phyloP scores from a whole-genome alignment of 192 early-diverging fungal species.

The Coemansia sp. region DNA sequence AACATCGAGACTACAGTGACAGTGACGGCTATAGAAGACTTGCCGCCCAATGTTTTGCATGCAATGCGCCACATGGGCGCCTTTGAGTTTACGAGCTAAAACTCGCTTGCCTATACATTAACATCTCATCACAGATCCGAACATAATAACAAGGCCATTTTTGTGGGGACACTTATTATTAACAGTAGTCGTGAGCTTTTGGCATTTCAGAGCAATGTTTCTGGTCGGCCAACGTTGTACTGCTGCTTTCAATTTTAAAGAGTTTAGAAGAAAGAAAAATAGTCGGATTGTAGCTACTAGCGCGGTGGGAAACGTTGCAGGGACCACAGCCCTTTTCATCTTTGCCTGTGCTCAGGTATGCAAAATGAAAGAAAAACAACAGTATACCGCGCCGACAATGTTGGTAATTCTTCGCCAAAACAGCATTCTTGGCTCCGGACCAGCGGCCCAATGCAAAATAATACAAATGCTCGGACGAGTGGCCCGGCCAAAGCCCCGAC shows the following conservation, averaged over 20 bases:
- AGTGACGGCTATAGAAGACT: not conserved
- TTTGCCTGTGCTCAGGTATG: not conserved
- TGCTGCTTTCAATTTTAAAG: not conserved
- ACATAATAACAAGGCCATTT: not conserved
- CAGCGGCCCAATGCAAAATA: not conserved
- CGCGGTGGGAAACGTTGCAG: constrained; percentile 1
- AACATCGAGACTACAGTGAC: not conserved
- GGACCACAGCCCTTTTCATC: not conserved
- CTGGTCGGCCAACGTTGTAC: not conserved
- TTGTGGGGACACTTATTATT: not conserved
- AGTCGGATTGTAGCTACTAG: not conserved
- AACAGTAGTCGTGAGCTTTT: too few species aligned
- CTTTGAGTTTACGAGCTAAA: constrained; percentile 15
- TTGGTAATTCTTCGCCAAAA: not conserved
- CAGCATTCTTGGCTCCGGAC: not conserved
- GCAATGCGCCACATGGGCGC: constrained; percentile 25
- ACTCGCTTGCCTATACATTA: not conserved
- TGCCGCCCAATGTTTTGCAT: constrained; percentile 10
- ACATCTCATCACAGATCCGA: not conserved
- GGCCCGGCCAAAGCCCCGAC: too few species aligned
- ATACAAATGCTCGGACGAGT: not conserved
- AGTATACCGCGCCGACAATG: not conserved
- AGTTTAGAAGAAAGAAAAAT: not conserved
- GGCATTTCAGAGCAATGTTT: not conserved
- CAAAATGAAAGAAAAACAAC: not conserved